Evolutionary conservation across 257 asterid species (phyloP), one percentile per base, ranked within the genome.

Genomic region (Capsicum baccatum): DNA sequence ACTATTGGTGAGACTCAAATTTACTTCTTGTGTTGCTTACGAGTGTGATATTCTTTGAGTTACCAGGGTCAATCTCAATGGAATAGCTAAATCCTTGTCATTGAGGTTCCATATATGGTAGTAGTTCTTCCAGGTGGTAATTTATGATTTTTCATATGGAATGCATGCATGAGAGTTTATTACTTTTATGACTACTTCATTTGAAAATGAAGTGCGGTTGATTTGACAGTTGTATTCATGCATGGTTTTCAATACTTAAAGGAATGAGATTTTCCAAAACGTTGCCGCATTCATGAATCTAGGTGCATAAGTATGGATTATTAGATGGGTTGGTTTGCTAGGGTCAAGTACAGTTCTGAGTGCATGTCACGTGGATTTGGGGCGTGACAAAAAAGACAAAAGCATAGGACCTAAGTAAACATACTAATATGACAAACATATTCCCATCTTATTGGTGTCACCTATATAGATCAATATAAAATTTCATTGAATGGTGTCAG

Each of bases 321-420:
- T 60, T 60, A 9, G 7, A n/a, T 60, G 67, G 35, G 67, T 60
- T n/a, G 35, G 67, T 59, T 59, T 59, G 35, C 66, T 17, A 6
- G 35, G 0, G 35, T 1, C 6, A 0, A n/a, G 67, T 19, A 3
- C n/a, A 60, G 6, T 60, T 5, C 14, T 2, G 6, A 33, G 67
- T 60, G 35, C 67, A 6, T 60, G 35, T n/a, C 7, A n/a, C 67
- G 35, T 60, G 35, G 35, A 60, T 19, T 60, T 19, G 67, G 0
- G 67, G 67, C 4, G 13, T 60, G 42, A 21, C 70, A 63, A 26
- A 10, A 10, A 63, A 26, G 8, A 11, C 42, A 63, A 63, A 10
- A 63, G 42, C 42, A 63, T 63, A 63, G 70, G 70, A 21, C 70
- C 70, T 21, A 63, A 21, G 70, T 63, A 63, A 63, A 63, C 42